Evolutionary conservation across 2,329 filamentous ascomycete genomes (phyloP).

Genomic region (Herpotrichia juniperi): DNA sequence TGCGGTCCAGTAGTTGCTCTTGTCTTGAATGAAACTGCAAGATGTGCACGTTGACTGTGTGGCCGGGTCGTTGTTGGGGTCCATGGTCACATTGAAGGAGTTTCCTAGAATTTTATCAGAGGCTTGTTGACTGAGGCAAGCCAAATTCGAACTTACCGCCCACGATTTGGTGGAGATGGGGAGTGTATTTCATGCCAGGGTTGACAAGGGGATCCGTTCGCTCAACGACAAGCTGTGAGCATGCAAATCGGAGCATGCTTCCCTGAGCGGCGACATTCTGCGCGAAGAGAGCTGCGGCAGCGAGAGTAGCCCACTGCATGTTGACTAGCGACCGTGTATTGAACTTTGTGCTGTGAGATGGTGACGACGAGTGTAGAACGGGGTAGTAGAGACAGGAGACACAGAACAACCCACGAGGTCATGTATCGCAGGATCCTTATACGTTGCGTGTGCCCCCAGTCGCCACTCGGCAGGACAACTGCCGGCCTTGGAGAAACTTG

Average conservation of each 20-base stretch:
- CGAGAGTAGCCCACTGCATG: constrained; percentile 38
- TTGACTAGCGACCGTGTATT: constrained; percentile 19
- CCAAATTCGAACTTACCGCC: no score
- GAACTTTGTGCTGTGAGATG: constrained; percentile 7
- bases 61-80: constrained; percentile 30
- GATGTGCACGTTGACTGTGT: constrained; percentile 39
- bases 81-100: constrained; percentile 42
- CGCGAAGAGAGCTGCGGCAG: constrained; percentile 28
- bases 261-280: constrained; percentile 30
- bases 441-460: constrained; percentile 15
- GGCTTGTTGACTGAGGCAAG: not conserved
- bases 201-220: constrained; percentile 42
- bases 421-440: constrained; percentile 34
- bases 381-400: constrained; percentile 22
- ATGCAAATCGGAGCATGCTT: constrained; percentile 42
- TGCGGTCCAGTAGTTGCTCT: constrained; percentile 44
- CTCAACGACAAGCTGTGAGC: constrained; percentile 43
- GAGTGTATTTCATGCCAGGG: constrained; percentile 41
- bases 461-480: constrained; percentile 27
- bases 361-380: constrained; percentile 8
- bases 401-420: constrained; percentile 10
- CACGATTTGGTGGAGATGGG: constrained; percentile 44
- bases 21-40: constrained; percentile 38
- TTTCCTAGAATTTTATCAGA: constrained; percentile 25
- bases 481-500: constrained; percentile 30